Percentiles rank a stretch among this genome's conserved stretches.
These are phyloP conservation scores for Leccinum disarticulatum DNA, from an alignment of 768 basidiomycete species.

Conservation along the genomic window DNA sequence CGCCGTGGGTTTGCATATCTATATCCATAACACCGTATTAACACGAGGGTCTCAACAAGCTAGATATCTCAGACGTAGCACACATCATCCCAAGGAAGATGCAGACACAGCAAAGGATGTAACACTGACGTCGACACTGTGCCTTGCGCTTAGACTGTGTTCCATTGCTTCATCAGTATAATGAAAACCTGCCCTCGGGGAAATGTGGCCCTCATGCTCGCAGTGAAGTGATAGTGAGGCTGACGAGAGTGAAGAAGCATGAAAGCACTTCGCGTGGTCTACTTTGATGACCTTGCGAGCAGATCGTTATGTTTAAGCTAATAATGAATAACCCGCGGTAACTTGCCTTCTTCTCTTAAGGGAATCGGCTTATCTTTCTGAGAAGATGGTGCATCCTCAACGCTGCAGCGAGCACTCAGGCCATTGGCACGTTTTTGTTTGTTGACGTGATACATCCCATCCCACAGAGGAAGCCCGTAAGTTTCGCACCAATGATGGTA, in stretches of 20 bases:
- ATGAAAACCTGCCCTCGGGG: conserved; percentile 28
- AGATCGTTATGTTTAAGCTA: conserved; percentile 2
- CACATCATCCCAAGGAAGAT: conserved; percentile 19
- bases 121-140: conserved; percentile 4
- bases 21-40: conserved; percentile 14
- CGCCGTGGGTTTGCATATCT: conserved; percentile 7
- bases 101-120: conserved; percentile 9
- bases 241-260: conserved; percentile 16
- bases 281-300: conserved; percentile 2
- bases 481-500: not conserved
- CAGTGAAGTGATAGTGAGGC: conserved; percentile 8
- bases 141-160: conserved; percentile 15
- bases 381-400: conserved; percentile 13
- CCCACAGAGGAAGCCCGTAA: not conserved
- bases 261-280: conserved; percentile 2
- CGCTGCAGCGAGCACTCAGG: not conserved
- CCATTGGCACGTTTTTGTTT: not conserved
- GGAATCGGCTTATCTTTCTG: conserved; percentile 12
- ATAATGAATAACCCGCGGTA: conserved; percentile 12
- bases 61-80: conserved; percentile 6
- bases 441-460: conserved; percentile 17
- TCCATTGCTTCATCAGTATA: conserved; percentile 27
- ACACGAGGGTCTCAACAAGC: conserved; percentile 8
- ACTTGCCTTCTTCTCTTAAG: conserved; percentile 12
- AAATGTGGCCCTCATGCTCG: conserved; percentile 11